Evolutionary conservation across 2,329 filamentous ascomycete genomes (phyloP), one percentile per base, ranked within the genome.

Genomic region (Aspergillus quadrilineatus): DNA sequence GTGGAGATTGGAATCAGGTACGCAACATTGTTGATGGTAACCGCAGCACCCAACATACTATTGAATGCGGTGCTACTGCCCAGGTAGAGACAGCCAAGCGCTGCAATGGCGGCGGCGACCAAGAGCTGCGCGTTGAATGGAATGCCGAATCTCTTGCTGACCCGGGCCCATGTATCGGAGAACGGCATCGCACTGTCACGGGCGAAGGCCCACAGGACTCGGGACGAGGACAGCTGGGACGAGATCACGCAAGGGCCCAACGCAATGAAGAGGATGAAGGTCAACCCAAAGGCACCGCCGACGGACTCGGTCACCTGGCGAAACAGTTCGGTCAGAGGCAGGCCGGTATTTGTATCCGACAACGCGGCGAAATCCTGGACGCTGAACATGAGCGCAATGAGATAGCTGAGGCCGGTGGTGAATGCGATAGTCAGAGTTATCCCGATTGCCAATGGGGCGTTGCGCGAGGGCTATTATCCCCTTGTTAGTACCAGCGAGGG

Each of bases 191-290:
- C 56, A 4, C 36, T 43, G 41, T 58, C 56, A 17, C 56, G 56
- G 4, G 56, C 56, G 12, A 58, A 58, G n/a, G 56, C 50, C 56
- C 56, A 58, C 2, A 54, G 50, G 5, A 54, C 46, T 4, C 56
- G 56, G 10, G 56, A 58, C 28, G 56, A 43, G 12, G 56, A 54
- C 12, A 51, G 50, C 8, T 50, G 46, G 1, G 46, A 58, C 4
- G 56, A 48, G 34, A 54, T 26, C 10, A 50, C 56, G 41, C 50
- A 58, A 6, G 47, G 56, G 3, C 41, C 46, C 2, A 54, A 42
- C 4, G 51, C 50, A 9, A 58, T 36, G 46, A 58, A 54, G 15
- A 52, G 54, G 10, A 52, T 52, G 17, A 56, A 52, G 17, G 49
- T 52, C 10, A 56, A 44, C 5, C 46, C 46, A 10, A 54, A 54